Base-by-base conservation (phyloP, 495 filamentous ascomycete species). In the Xylaria venustula region DNA sequence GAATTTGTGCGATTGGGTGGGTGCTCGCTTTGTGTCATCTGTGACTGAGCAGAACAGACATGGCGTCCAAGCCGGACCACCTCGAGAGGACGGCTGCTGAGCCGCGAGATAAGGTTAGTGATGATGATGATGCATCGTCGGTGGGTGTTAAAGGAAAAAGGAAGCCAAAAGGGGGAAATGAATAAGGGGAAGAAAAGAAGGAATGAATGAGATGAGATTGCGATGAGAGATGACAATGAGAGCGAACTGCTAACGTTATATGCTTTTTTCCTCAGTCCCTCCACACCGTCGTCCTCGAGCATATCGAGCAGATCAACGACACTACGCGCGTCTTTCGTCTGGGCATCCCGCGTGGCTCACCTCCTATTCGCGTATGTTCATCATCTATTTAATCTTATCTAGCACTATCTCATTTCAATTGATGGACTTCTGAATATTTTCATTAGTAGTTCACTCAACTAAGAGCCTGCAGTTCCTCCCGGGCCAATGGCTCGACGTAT, bases 401-500 rank as follows among this genome's bases (percentile, higher is more conserved):
- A 11, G n/a, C n/a, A n/a, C n/a, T n/a, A n/a, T n/a, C 30, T 34
- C 11, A 34, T 34, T 34, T 34, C 30, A 34, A 5, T 11, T 34
- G 30, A 34, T 34, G 5, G 11, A 11, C 30, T 34, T 34, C 5
- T 34, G 5, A n/a, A n/a, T n/a, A n/a, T n/a, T n/a, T 34, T 34
- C 30, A 34, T 34, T 34, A 34, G n/a, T 34, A 34, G 30, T 5
- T 11, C 28, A 22, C 8, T 19, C 23, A 53, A 41, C 51, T 9
- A n/a, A 26, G 15, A n/a, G 12, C 9, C 5, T 17, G 4, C 60
- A 86, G 83, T 94, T 93, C 73, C 76, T 87, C 26, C 88, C 93
- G 1, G 93, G 93, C 34, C 93, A 97, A 81, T 97, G 92, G 92
- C 81, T 97, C 54, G 93, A 97, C 69, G 85, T 93, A 6, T 85